These are phyloP conservation scores for Cyclotella sp. DNA, from an alignment of 108 stramenopile species.

Conservation along the genomic window DNA sequence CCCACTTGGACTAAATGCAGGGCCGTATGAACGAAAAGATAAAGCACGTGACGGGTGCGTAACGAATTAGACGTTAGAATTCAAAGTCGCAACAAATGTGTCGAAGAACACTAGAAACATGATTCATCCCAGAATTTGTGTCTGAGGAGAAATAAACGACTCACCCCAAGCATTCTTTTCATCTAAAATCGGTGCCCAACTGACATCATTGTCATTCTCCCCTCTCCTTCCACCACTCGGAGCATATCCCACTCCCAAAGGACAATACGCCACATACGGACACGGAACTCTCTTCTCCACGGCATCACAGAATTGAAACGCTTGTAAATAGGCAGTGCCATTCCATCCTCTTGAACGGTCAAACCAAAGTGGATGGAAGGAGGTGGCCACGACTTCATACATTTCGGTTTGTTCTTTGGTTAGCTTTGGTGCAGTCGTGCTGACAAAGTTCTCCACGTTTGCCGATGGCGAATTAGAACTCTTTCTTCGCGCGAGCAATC, in stretches of 20 bases:
- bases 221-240: slow-evolving; percentile 8
- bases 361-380: slow-evolving; percentile 12
- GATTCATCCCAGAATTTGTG: no score
- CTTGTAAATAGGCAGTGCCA: slow-evolving; percentile 12
- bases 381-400: background rate
- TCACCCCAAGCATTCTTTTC: slow-evolving; percentile 1
- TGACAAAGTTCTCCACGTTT: background rate
- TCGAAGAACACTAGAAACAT: no score
- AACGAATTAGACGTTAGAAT: no score
- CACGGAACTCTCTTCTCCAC: slow-evolving; percentile 13
- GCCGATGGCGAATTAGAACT: background rate
- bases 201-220: background rate
- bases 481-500: background rate
- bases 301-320: slow-evolving; percentile 17
- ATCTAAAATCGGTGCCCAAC: background rate
- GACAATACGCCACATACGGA: slow-evolving; percentile 25
- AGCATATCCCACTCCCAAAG: slow-evolving; percentile 12
- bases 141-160: background rate
- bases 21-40: background rate
- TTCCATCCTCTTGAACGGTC: slow-evolving; percentile 24
- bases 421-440: background rate
- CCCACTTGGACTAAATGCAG: slow-evolving; percentile 7
- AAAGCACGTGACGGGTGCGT: background rate
- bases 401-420: slow-evolving; percentile 2
- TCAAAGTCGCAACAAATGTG: no score